A percentile compares a stretch with the other conserved stretches of the same genome.
phyloP scores from a whole-genome alignment of 352 stramenopile species.

The Achlya hypogyna region DNA sequence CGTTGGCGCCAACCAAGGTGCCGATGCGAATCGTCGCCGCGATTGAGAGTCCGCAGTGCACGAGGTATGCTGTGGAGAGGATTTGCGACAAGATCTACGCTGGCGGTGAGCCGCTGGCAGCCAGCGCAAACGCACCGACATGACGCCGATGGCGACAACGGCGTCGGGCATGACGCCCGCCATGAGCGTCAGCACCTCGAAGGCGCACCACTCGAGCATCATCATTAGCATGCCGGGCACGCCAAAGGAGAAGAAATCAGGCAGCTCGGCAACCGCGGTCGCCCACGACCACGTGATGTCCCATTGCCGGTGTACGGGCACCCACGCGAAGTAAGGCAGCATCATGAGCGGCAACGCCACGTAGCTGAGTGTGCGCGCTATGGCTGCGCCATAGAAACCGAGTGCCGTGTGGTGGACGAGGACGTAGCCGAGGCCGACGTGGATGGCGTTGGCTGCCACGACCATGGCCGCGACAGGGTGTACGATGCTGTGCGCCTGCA shows the following conservation, averaged over 20 bases:
- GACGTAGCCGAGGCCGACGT: conserved; percentile 53
- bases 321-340: conserved; percentile 25
- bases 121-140: conserved; percentile 27
- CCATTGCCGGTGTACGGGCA: conserved; percentile 46
- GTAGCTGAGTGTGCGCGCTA: conserved; percentile 50
- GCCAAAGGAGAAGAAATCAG: conserved; percentile 41
- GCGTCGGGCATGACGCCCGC: conserved; percentile 43
- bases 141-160: conserved; percentile 54
- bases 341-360: conserved; percentile 48
- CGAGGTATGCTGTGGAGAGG: conserved; percentile 53
- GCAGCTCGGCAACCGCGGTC: conserved; percentile 30
- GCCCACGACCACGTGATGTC: conserved; percentile 43
- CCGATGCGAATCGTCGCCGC: conserved; percentile 57
- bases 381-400: conserved; percentile 52
- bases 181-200: conserved; percentile 47
- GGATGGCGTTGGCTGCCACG: conserved; percentile 45
- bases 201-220: conserved; percentile 56
- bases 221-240: conserved; percentile 49
- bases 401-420: conserved; percentile 65
- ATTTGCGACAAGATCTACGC: conserved; percentile 50
- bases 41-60: conserved; percentile 48
- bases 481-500: conserved; percentile 69
- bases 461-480: conserved; percentile 52
- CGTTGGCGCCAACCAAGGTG: conserved; percentile 53
- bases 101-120: no score